Evolutionary conservation across 2,329 filamentous ascomycete species (phyloP), one percentile per base, ranked within the genome.

Genomic region (Colletotrichum somersetense): DNA sequence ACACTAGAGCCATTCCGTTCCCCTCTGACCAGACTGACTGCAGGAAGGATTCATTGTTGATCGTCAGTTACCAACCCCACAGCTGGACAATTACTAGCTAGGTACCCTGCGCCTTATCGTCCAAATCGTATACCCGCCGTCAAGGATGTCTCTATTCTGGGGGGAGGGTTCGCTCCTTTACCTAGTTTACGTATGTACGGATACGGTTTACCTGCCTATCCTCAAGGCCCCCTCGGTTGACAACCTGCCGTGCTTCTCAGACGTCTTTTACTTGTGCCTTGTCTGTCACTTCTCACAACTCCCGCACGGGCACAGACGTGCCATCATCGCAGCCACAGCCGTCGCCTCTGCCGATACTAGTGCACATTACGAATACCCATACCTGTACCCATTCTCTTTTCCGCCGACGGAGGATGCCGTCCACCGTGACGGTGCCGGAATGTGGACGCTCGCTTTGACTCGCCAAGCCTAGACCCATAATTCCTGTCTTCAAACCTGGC

Each of bases 91-190:
- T 5, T 30, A 4, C 30, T 30, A 30, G 4, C 30, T 30, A 30
- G 30, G 20, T 33, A 40, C 38, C 46, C 53, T 52, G n/a, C 18
- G 5, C 48, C 35, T 59, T 66, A 69, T 18, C 62, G 58, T 62
- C 20, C n/a, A 26, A 26, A 38, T 33, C 33, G 44, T 66, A 69
- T 30, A 42, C 44, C 53, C 35, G 26, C 46, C n/a, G 16, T 48
- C 67, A 62, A 30, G 46, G 62, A 66, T 44, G 33, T 33, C 62
- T 66, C 62, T 53, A 70, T 66, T 66, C 46, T 35, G 26, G 26
- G 26, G 26, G 26, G n/a, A n/a, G 38, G 38, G 30, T 53, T 59
- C 53, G n/a, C 48, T 44, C 42, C 42, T 26, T 30, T n/a, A 12
- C 26, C 30, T 30, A 30, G 30, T 30, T 30, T 30, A 30, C 30